Conservation (phyloP, 140 eudicot genomes). For the Ambrosia hybrid region DNA sequence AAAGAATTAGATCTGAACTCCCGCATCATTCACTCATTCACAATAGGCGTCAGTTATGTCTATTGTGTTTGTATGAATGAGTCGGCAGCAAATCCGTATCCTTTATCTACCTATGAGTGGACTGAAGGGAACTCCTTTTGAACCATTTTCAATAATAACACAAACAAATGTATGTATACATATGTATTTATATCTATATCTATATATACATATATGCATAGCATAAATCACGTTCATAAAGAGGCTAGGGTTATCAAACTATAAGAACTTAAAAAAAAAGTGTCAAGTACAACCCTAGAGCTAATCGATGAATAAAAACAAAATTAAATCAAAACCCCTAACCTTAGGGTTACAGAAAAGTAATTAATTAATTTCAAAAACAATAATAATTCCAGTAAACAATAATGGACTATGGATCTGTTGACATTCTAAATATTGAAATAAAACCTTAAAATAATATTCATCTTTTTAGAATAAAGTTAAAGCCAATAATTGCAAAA, state of each 20-base stretch:
- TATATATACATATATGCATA: too few relatives aligned
- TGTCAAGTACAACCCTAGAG: not conserved
- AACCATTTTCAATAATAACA: not conserved
- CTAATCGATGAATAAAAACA: not conserved
- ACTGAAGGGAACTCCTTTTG: conserved; percentile 78
- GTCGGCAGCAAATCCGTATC: conserved; percentile 82
- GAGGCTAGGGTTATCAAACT: not conserved
- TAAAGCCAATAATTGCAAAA: conserved; percentile 13
- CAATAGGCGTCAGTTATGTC: conserved; percentile 29
- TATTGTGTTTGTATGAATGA: conserved; percentile 84
- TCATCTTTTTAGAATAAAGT: not conserved
- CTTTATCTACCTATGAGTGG: conserved; percentile 77
- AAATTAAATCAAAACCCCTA: not conserved
- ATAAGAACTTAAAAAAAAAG: too few relatives aligned
- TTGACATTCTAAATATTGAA: conserved; percentile 12
- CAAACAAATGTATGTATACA: too few relatives aligned
- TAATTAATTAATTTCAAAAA: not conserved
- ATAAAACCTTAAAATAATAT: not conserved
- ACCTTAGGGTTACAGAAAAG: not conserved
- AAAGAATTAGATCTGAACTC: conserved; percentile 58
- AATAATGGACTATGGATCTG: conserved; percentile 4
- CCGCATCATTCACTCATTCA: conserved; percentile 95
- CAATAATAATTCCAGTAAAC: not conserved
- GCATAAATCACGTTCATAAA: not conserved
- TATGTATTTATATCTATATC: too few relatives aligned